A percentile compares a stretch with the other conserved stretches of the same genome.
phyloP scores from a whole-genome alignment of 2,329 filamentous ascomycete genomes.

The Nemania sp. region DNA sequence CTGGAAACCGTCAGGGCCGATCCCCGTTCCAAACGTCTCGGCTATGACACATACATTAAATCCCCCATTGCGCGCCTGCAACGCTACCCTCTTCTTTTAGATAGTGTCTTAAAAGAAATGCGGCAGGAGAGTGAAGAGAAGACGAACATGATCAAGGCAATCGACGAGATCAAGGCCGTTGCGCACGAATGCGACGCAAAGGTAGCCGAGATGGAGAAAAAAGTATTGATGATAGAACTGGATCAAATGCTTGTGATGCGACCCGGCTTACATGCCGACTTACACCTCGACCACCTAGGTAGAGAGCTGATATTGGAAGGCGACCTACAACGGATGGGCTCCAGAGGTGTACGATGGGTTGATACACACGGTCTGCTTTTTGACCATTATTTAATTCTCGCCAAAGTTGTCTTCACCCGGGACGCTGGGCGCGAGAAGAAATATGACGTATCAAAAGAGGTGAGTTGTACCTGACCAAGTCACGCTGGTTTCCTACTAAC shows the following conservation, averaged over 20 bases:
- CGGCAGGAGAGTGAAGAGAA: constrained; percentile 87
- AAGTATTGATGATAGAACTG: constrained; percentile 86
- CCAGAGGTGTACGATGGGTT: constrained; percentile 88
- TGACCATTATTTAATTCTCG: constrained; percentile 93
- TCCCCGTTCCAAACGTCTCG: constrained; percentile 78
- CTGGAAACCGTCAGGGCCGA: constrained; percentile 79
- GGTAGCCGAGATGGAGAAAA: constrained; percentile 89
- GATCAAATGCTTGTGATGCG: constrained; percentile 81
- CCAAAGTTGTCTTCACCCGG: constrained; percentile 76
- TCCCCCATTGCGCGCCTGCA: constrained; percentile 91
- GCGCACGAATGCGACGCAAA: constrained; percentile 89
- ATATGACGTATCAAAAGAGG: constrained; percentile 92
- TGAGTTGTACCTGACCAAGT: constrained; percentile 46
- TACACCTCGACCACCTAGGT: constrained; percentile 93
- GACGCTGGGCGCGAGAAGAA: constrained; percentile 74
- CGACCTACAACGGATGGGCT: constrained; percentile 85
- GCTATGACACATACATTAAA: constrained; percentile 95
- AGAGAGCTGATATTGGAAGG: constrained; percentile 87
- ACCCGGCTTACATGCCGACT: constrained; percentile 83
- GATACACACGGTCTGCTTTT: constrained; percentile 94
- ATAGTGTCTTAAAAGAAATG: constrained; percentile 84
- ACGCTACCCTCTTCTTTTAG: constrained; percentile 81
- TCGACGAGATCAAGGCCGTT: constrained; percentile 88
- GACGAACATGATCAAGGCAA: constrained; percentile 77
- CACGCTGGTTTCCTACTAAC: constrained; percentile 28